A percentile compares a stretch with the other conserved stretches of the same genome.
phyloP scores from a whole-genome alignment of 768 basidiomycete species.

The Asterophora lycoperdoides region DNA sequence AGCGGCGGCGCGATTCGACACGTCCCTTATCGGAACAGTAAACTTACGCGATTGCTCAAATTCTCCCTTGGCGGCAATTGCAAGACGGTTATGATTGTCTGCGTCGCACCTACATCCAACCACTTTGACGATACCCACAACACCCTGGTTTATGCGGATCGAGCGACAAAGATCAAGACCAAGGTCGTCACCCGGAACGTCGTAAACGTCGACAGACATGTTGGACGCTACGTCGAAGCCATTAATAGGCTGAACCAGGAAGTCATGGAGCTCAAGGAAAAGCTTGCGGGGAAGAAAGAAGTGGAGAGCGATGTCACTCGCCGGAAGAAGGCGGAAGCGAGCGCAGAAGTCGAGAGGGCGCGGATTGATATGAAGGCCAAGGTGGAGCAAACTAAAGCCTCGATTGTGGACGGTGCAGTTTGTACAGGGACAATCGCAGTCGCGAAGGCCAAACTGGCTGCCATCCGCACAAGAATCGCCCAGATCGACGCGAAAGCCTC shows the following conservation, averaged over 20 bases:
- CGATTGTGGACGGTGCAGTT: conserved; percentile 71
- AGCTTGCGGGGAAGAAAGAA: conserved; percentile 67
- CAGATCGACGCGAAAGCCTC: conserved; percentile 46
- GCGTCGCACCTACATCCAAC: conserved; percentile 88
- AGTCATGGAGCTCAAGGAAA: conserved; percentile 82
- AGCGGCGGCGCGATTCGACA: conserved; percentile 85
- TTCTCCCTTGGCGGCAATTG: conserved; percentile 98
- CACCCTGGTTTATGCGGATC: conserved; percentile 94
- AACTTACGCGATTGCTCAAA: conserved; percentile 94
- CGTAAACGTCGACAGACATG: conserved; percentile 91
- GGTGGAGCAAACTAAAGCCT: conserved; percentile 63
- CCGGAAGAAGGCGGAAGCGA: conserved; percentile 68
- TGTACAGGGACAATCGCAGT: conserved; percentile 69
- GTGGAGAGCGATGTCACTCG: conserved; percentile 59
- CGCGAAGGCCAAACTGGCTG: conserved; percentile 63
- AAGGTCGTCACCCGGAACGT: conserved; percentile 95
- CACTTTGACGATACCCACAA: conserved; percentile 99
- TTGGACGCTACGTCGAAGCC: conserved; percentile 92
- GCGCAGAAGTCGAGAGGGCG: conserved; percentile 68
- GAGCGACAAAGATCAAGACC: conserved; percentile 97
- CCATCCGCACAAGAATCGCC: conserved; percentile 57
- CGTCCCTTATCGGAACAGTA: conserved; percentile 96
- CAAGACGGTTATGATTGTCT: conserved; percentile 99
- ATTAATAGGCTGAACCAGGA: conserved; percentile 85
- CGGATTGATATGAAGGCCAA: conserved; percentile 69